Evolutionary conservation across 352 stramenopile species (phyloP).

Genomic region (Phytophthora hibernalis): DNA sequence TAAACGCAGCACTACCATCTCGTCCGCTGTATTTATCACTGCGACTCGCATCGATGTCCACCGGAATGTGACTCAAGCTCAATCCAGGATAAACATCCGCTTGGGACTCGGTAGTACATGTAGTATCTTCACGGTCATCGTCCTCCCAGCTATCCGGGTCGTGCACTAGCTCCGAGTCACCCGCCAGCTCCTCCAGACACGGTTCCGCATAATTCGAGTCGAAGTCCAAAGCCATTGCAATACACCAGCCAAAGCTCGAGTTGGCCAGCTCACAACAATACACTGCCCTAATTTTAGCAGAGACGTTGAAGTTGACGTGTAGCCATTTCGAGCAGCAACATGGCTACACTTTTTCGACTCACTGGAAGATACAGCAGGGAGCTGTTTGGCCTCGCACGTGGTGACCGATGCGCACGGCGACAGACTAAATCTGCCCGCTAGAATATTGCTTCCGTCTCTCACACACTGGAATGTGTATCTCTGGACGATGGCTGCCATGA

Average conservation of each 20-base stretch:
- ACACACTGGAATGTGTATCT: too few species aligned
- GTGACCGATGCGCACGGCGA: neutral
- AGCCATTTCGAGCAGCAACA: constrained; percentile 15
- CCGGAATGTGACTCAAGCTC: neutral
- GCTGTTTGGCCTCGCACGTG: neutral
- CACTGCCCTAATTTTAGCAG: constrained; percentile 15
- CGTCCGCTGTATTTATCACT: neutral
- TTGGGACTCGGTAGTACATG: constrained; percentile 15
- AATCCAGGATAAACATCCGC: neutral
- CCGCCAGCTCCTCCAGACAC: constrained; percentile 18
- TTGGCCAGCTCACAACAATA: neutral
- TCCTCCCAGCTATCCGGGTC: constrained; percentile 18
- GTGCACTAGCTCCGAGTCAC: constrained; percentile 10
- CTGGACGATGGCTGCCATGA: too few species aligned
- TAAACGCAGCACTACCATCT: neutral
- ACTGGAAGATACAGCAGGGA: too few species aligned
- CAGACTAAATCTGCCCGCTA: neutral
- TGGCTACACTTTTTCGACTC: constrained; percentile 6
- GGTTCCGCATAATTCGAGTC: neutral
- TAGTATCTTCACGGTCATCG: constrained; percentile 12
- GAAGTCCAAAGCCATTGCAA: constrained; percentile 11
- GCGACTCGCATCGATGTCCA: neutral
- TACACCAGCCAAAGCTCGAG: neutral
- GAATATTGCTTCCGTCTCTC: neutral
- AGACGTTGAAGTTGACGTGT: constrained; percentile 2